These are phyloP conservation scores for Kwoniella botswanensis DNA, from an alignment of 768 basidiomycete species.

Conservation along the genomic window DNA sequence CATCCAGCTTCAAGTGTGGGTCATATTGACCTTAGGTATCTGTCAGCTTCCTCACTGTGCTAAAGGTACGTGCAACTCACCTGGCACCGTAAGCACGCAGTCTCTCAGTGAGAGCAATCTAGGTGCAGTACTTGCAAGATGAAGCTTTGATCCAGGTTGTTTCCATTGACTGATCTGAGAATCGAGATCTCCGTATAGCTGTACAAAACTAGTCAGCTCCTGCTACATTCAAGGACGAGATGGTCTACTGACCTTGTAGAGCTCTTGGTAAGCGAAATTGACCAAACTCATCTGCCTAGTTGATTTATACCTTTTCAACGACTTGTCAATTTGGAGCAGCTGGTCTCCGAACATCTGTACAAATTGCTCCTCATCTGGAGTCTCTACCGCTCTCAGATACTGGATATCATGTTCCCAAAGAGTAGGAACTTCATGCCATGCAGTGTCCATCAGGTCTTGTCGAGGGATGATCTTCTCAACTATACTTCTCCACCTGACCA, in stretches of 20 bases:
- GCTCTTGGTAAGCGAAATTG: slow-evolving; percentile 42
- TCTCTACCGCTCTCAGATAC: slow-evolving; percentile 45
- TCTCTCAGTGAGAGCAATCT: slow-evolving; percentile 47
- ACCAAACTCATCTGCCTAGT: slow-evolving; percentile 38
- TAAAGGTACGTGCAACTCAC: slow-evolving; percentile 27
- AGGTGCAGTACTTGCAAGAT: slow-evolving; percentile 49
- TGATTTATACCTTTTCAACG: slow-evolving; percentile 33
- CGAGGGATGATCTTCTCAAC: slow-evolving; percentile 50
- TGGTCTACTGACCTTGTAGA: slow-evolving; percentile 35
- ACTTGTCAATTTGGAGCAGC: slow-evolving; percentile 33
- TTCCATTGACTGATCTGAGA: slow-evolving; percentile 48
- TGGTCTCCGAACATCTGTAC: slow-evolving; percentile 46
- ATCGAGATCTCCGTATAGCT: slow-evolving; percentile 54
- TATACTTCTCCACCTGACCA: slow-evolving; percentile 41
- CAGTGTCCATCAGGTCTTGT: slow-evolving; percentile 47
- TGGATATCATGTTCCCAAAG: slow-evolving; percentile 43
- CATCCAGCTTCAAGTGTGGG: slow-evolving; percentile 45
- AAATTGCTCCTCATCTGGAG: slow-evolving; percentile 56
- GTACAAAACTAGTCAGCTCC: not conserved
- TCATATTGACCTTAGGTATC: slow-evolving; percentile 48
- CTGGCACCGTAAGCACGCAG: slow-evolving; percentile 54
- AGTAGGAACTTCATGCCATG: slow-evolving; percentile 44
- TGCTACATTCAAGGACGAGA: not conserved
- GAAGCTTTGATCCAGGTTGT: slow-evolving; percentile 46
- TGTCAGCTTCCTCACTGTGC: not conserved